These are phyloP conservation scores for Blastobotrys apis DNA, from an alignment of 1,139 yeast species.

Conservation along the genomic window DNA sequence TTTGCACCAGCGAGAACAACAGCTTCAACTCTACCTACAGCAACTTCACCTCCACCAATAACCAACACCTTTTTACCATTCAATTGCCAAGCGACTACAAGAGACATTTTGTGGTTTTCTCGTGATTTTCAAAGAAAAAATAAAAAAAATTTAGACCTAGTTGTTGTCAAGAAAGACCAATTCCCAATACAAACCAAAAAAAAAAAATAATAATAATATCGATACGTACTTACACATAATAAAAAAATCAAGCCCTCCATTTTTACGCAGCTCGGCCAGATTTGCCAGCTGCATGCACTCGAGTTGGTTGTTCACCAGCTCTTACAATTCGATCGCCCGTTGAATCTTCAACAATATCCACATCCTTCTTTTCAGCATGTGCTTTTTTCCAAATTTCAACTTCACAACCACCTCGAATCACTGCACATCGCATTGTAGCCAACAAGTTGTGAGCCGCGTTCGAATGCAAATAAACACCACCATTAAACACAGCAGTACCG, in stretches of 20 bases:
- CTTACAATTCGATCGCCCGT: constrained; percentile 53
- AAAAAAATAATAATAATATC: background rate
- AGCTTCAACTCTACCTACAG: constrained; percentile 63
- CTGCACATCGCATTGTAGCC: constrained; percentile 95
- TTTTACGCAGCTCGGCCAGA: constrained; percentile 34
- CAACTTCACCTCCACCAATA: constrained; percentile 82
- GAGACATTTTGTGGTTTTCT: constrained; percentile 47
- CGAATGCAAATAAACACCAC: constrained; percentile 95
- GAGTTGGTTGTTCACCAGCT: constrained; percentile 57
- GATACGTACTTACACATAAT: background rate
- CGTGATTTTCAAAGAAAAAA: background rate
- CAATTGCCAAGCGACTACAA: constrained; percentile 72
- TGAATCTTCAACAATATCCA: constrained; percentile 47
- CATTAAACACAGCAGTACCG: constrained; percentile 95
- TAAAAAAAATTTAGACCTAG: background rate
- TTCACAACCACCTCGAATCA: constrained; percentile 80
- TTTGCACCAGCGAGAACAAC: constrained; percentile 65
- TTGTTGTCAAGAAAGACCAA: background rate
- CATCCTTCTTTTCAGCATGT: constrained; percentile 52
- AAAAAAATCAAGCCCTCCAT: no score
- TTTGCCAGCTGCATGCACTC: constrained; percentile 32
- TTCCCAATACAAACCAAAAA: constrained; percentile 6
- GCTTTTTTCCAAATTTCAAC: constrained; percentile 74
- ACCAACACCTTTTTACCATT: constrained; percentile 61
- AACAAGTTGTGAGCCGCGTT: constrained; percentile 96